These are phyloP conservation scores for Candida sanyaensis DNA, from an alignment of 1,139 yeast genomes.

Conservation along the genomic window DNA sequence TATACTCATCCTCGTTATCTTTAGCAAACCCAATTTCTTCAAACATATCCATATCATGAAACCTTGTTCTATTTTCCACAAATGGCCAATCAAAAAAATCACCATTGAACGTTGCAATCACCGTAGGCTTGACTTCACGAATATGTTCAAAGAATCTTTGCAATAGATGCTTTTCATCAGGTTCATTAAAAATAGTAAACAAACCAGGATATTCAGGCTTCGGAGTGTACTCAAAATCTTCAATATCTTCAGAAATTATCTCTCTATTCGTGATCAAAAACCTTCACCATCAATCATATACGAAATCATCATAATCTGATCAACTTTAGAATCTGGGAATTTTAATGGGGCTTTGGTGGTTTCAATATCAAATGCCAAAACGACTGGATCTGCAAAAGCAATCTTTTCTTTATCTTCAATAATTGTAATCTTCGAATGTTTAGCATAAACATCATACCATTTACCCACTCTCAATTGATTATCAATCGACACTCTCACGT, in stretches of 20 bases:
- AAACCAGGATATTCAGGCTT: slow-evolving; percentile 93
- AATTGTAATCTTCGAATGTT: slow-evolving; percentile 55
- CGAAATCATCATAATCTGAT: slow-evolving; percentile 98
- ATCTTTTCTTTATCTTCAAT: slow-evolving; percentile 71
- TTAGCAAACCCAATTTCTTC: slow-evolving; percentile 93
- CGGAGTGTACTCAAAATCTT: slow-evolving; percentile 97
- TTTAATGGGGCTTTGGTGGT: slow-evolving; percentile 96
- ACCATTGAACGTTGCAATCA: slow-evolving; percentile 96
- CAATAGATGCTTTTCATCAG: slow-evolving; percentile 75
- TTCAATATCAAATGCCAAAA: slow-evolving; percentile 95
- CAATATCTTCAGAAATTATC: slow-evolving; percentile 91
- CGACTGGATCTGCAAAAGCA: slow-evolving; percentile 97
- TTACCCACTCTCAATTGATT: slow-evolving; percentile 85
- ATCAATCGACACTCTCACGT: slow-evolving; percentile 93
- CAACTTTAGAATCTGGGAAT: slow-evolving; percentile 91
- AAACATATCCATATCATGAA: slow-evolving; percentile 85
- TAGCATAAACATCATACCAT: slow-evolving; percentile 85
- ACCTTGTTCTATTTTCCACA: slow-evolving; percentile 82
- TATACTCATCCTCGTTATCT: slow-evolving; percentile 90
- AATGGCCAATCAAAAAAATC: slow-evolving; percentile 99
- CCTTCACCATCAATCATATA: slow-evolving; percentile 99
- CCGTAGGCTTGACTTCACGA: slow-evolving; percentile 86
- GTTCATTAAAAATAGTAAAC: slow-evolving; percentile 88
- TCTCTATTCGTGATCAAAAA: slow-evolving; percentile 91
- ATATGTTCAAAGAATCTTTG: slow-evolving; percentile 86